These are phyloP conservation scores for Crucibulum laeve DNA, from an alignment of 768 basidiomycete genomes.

Conservation along the genomic window DNA sequence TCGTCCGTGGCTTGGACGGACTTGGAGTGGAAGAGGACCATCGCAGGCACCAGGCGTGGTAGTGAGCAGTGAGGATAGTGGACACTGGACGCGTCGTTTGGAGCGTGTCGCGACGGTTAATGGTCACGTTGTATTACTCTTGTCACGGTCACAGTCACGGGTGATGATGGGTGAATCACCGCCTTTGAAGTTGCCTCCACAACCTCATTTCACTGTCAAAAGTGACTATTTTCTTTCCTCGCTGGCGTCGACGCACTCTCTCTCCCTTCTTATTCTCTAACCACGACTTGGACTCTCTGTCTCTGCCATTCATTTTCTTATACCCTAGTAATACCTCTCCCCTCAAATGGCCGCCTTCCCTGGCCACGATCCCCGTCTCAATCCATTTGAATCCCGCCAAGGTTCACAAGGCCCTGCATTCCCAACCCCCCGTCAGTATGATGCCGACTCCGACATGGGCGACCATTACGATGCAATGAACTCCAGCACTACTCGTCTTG, in stretches of 20 bases:
- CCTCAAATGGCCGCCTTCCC: constrained; percentile 7
- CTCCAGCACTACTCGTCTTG: constrained; percentile 53
- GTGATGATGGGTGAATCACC: not conserved
- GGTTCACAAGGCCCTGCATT: constrained; percentile 17
- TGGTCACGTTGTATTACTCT: not conserved
- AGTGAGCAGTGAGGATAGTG: too few species aligned
- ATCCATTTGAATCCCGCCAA: constrained; percentile 15
- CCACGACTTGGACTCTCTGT: not conserved
- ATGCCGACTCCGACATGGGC: constrained; percentile 43
- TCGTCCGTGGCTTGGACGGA: constrained; percentile 12
- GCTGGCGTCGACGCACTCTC: constrained; percentile 11
- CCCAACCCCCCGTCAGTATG: constrained; percentile 34
- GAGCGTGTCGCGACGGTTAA: too few species aligned
- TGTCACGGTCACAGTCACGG: not conserved
- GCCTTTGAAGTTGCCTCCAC: constrained; percentile 14
- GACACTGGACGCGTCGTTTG: too few species aligned
- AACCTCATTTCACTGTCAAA: constrained; percentile 12
- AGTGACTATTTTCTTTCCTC: constrained; percentile 12
- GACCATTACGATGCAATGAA: constrained; percentile 50
- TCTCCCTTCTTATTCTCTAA: constrained; percentile 7
- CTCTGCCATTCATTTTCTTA: not conserved
- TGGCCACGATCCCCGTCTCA: constrained; percentile 11
- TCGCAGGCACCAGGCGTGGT: not conserved
- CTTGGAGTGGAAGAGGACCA: constrained; percentile 9
- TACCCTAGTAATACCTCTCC: not conserved